These are phyloP conservation scores for Jacaranda mimosifolia DNA, from an alignment of 257 asterid species.

Conservation along the genomic window DNA sequence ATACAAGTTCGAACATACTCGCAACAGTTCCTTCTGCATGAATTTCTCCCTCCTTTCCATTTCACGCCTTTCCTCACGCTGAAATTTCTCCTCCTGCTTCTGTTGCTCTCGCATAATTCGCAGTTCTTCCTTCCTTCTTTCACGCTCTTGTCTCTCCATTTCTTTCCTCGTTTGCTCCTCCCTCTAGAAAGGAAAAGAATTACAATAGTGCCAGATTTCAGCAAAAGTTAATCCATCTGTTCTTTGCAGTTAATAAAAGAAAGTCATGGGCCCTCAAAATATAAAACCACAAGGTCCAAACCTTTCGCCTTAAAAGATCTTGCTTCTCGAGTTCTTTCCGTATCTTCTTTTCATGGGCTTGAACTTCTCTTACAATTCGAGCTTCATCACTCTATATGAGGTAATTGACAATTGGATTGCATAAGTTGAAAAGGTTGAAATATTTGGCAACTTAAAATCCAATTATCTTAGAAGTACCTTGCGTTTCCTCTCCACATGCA, in stretches of 20 bases:
- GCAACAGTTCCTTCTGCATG: slow-evolving; percentile 86
- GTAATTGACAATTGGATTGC: slow-evolving; percentile 29
- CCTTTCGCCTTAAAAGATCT: slow-evolving; percentile 85
- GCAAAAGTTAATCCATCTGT: slow-evolving; percentile 21
- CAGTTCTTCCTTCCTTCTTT: slow-evolving; percentile 86
- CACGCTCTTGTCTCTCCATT: slow-evolving; percentile 94
- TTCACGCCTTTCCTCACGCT: slow-evolving; percentile 98
- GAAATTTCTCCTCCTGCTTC: slow-evolving; percentile 86
- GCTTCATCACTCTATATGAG: slow-evolving; percentile 71
- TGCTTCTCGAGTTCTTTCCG: slow-evolving; percentile 90
- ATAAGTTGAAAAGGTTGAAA: slow-evolving; percentile 12
- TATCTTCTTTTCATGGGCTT: slow-evolving; percentile 74
- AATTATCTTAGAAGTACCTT: slow-evolving; percentile 60
- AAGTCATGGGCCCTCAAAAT: background rate
- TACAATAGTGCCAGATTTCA: slow-evolving; percentile 39
- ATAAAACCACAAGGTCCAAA: slow-evolving; percentile 36
- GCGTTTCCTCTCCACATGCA: slow-evolving; percentile 57
- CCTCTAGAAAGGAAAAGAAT: slow-evolving; percentile 55
- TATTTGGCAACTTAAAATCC: slow-evolving; percentile 25
- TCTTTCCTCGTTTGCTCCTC: slow-evolving; percentile 96
- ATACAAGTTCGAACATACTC: slow-evolving; percentile 51
- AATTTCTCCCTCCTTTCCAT: slow-evolving; percentile 94
- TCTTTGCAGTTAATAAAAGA: background rate
- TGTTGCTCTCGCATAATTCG: slow-evolving; percentile 85
- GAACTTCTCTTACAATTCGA: slow-evolving; percentile 76